A percentile compares a stretch with the other conserved stretches of the same genome.
Evolutionary conservation across 129 eudicot species (phyloP).

Genomic region (Flaveria robusta): DNA sequence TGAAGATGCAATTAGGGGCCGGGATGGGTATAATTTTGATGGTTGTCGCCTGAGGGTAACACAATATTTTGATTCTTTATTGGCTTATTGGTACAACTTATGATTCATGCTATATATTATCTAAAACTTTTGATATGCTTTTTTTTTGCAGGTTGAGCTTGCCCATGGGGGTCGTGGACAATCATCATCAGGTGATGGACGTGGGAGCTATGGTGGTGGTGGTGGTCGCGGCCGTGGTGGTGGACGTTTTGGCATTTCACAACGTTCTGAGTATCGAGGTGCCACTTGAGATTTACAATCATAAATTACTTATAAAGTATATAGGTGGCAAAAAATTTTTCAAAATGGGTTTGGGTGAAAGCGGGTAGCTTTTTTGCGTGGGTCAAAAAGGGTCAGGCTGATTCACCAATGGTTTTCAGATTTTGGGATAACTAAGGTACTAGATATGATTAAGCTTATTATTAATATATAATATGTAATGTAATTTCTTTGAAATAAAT

Average conservation of each 20-base stretch:
- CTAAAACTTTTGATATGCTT: neutral
- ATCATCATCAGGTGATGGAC: conserved; percentile 66
- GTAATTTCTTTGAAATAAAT: neutral
- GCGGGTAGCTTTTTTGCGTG: neutral
- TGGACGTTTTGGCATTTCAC: conserved; percentile 77
- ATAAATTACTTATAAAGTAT: neutral
- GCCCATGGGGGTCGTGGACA: conserved; percentile 97
- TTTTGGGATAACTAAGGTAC: neutral
- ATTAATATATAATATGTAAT: neutral
- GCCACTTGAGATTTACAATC: neutral
- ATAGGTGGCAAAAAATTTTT: neutral
- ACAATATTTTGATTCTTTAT: neutral
- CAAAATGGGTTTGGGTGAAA: neutral
- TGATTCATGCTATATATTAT: too few species aligned
- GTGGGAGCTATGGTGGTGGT: conserved; percentile 58
- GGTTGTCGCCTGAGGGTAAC: conserved; percentile 94
- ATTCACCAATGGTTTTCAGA: neutral
- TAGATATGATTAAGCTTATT: neutral
- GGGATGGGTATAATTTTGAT: conserved; percentile 99
- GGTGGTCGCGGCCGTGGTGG: conserved; percentile 42
- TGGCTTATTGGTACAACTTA: neutral
- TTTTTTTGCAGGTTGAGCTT: conserved; percentile 74
- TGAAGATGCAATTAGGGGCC: conserved; percentile 96
- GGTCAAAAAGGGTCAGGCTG: neutral
- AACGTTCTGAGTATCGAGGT: conserved; percentile 97